Evolutionary conservation across 169 alveolate genomes (phyloP).

Genomic region (Theileria parva): DNA sequence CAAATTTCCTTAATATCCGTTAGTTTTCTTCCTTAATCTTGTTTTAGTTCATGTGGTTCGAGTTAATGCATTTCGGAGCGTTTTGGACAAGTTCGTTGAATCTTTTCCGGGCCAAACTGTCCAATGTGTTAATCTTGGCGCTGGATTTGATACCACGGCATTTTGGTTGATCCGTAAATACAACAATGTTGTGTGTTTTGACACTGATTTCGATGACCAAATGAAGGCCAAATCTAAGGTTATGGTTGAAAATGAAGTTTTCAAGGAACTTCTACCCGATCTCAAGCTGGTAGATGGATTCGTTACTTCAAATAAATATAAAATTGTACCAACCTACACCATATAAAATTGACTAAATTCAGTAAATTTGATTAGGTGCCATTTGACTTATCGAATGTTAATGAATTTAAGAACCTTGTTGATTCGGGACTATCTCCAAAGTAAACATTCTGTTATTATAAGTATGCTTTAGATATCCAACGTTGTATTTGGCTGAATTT

Average conservation of each 20-base stretch:
- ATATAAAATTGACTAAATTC: not conserved
- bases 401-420: not conserved
- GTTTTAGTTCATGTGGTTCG: constrained; percentile 30
- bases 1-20: not conserved
- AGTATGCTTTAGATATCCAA: not conserved
- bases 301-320: constrained; percentile 15
- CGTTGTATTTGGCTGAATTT: not conserved
- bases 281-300: constrained; percentile 2
- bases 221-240: constrained; percentile 27
- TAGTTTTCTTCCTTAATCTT: not conserved
- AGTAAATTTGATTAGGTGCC: not conserved
- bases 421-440: not conserved
- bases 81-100: constrained; percentile 18
- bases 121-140: constrained; percentile 63
- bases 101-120: constrained; percentile 27
- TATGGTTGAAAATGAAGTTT: constrained; percentile 1
- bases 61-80: constrained; percentile 10
- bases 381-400: not conserved
- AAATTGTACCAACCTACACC: constrained; percentile 24
- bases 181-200: constrained; percentile 41
- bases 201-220: constrained; percentile 41
- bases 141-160: constrained; percentile 60
- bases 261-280: constrained; percentile 24
- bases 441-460: not conserved
- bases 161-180: constrained; percentile 25